These are phyloP conservation scores for Fusarium praegraminearum DNA, from an alignment of 2,329 filamentous ascomycete species.

Conservation along the genomic window DNA sequence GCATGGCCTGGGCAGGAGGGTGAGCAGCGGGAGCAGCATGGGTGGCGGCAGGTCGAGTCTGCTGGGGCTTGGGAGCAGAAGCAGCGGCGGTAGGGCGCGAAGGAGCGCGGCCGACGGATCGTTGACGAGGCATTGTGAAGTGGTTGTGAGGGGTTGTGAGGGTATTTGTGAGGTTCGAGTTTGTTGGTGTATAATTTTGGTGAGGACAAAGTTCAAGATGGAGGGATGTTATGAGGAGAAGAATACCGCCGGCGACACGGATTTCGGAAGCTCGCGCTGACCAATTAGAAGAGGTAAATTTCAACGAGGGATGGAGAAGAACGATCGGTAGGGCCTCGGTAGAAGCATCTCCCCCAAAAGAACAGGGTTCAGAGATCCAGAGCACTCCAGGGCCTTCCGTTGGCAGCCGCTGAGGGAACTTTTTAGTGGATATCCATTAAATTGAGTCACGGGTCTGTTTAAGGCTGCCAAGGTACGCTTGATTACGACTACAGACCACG, in stretches of 20 bases:
- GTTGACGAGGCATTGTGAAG: constrained; percentile 78
- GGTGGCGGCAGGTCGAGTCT: constrained; percentile 77
- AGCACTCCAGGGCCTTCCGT: constrained; percentile 39
- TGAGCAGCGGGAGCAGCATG: constrained; percentile 63
- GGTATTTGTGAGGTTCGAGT: constrained; percentile 15
- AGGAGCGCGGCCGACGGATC: constrained; percentile 74
- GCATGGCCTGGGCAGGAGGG: constrained; percentile 30
- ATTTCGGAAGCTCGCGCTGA: constrained; percentile 35
- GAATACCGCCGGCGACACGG: constrained; percentile 40
- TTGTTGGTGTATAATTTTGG: constrained; percentile 15
- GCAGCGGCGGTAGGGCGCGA: constrained; percentile 74
- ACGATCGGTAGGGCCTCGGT: constrained; percentile 46
- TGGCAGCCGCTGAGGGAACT: constrained; percentile 32
- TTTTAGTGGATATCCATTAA: constrained; percentile 30
- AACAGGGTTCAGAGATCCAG: constrained; percentile 10
- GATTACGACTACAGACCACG: constrained; percentile 17
- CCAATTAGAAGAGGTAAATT: constrained; percentile 50
- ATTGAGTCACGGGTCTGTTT: constrained; percentile 8
- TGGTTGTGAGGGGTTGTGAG: constrained; percentile 1
- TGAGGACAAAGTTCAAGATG: constrained; percentile 14
- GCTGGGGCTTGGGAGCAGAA: constrained; percentile 68
- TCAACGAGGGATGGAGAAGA: constrained; percentile 33
- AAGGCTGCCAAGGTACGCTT: constrained; percentile 6
- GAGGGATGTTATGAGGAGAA: constrained; percentile 39
- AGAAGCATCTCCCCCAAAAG: constrained; percentile 29